These are phyloP conservation scores for Mycena galopus DNA, from an alignment of 768 basidiomycete species.

Conservation along the genomic window DNA sequence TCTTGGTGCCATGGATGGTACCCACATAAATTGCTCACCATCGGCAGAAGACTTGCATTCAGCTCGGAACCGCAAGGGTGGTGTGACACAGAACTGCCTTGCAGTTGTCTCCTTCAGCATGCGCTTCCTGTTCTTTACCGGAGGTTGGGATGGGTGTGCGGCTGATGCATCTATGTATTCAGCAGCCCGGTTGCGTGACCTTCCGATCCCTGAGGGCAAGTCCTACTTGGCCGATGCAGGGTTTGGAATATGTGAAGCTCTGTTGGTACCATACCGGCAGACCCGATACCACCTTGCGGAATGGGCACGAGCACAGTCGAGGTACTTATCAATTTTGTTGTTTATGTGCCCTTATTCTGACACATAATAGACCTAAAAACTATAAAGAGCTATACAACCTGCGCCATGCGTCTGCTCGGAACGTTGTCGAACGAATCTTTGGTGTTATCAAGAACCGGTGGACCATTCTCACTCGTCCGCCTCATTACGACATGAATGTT, in stretches of 20 bases:
- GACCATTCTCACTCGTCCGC: conserved; percentile 36
- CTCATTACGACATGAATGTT: conserved; percentile 2
- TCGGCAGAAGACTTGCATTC: background rate
- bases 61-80: background rate
- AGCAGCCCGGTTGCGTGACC: background rate
- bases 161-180: conserved; percentile 50
- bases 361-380: conserved; percentile 41
- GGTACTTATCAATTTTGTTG: conserved; percentile 24
- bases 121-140: conserved; percentile 52
- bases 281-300: conserved; percentile 38
- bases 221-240: background rate
- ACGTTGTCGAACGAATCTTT: background rate
- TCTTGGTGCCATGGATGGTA: conserved; percentile 52
- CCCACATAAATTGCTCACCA: conserved; percentile 38
- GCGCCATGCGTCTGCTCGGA: conserved; percentile 49
- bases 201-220: background rate
- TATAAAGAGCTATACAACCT: conserved; percentile 58
- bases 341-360: background rate
- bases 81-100: conserved; percentile 32
- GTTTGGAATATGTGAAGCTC: conserved; percentile 9
- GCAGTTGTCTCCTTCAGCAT: conserved; percentile 50
- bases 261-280: conserved; percentile 54
- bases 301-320: background rate
- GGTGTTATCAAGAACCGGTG: conserved; percentile 34
- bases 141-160: conserved; percentile 56